phyloP scores from a whole-genome alignment of 805 yeast genomes.

The Candida boleticola region DNA sequence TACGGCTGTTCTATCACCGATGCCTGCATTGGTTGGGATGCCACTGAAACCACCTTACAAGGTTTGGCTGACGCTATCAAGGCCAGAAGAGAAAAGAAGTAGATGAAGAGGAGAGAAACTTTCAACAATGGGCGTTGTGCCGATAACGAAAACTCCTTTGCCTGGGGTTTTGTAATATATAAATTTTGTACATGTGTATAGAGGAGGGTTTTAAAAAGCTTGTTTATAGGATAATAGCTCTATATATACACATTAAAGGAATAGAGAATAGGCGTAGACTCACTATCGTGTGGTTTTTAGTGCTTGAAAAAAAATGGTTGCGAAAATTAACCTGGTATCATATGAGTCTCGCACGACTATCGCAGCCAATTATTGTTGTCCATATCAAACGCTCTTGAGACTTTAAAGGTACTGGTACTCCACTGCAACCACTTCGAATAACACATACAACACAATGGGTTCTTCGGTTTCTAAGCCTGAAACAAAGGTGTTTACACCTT shows the following conservation, averaged over 20 bases:
- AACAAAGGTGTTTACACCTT: slow-evolving; percentile 63
- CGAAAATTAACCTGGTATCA: not conserved
- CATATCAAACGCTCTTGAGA: not conserved
- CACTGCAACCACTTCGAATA: not conserved
- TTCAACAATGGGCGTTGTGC: no score
- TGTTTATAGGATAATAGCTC: not conserved
- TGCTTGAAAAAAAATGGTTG: not conserved
- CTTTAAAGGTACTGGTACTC: not conserved
- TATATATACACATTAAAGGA: not conserved
- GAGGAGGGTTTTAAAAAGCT: not conserved
- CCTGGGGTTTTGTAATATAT: no score
- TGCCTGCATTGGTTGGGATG: slow-evolving; percentile 91
- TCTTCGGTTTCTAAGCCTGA: slow-evolving; percentile 60
- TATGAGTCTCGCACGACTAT: slow-evolving; percentile 2
- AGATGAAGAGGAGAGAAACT: not conserved
- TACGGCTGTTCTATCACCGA: slow-evolving; percentile 98
- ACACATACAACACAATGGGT: slow-evolving; percentile 47
- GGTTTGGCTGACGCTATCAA: slow-evolving; percentile 77
- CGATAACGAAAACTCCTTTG: no score
- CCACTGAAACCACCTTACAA: slow-evolving; percentile 70
- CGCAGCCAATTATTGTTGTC: slow-evolving; percentile 4
- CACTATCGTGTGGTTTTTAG: not conserved
- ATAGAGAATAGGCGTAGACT: no score
- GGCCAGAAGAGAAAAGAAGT: slow-evolving; percentile 54
- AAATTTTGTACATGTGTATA: no score